Evolutionary conservation across 768 basidiomycete genomes (phyloP).

Genomic region (Serendipita sp.): DNA sequence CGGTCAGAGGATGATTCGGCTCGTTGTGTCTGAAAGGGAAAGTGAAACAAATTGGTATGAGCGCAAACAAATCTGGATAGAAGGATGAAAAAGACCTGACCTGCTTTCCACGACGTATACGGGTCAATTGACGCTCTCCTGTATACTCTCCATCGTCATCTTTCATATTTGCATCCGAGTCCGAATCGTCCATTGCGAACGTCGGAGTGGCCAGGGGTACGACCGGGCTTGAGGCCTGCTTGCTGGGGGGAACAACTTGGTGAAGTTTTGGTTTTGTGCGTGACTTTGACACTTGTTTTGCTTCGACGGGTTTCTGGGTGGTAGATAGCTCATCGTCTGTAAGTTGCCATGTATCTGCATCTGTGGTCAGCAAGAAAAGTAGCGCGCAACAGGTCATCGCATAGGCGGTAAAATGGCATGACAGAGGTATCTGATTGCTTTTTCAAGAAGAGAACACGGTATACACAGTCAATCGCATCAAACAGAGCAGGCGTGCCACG

Average conservation of each 20-base stretch:
- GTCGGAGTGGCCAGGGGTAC: background rate
- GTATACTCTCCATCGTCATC: slow-evolving; percentile 8
- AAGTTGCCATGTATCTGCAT: background rate
- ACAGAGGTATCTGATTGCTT: background rate
- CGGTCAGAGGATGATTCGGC: slow-evolving; percentile 24
- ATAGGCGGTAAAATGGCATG: background rate
- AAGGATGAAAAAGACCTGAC: slow-evolving; percentile 2
- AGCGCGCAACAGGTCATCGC: background rate
- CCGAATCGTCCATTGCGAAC: slow-evolving; percentile 5
- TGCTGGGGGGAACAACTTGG: background rate
- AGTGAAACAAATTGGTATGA: background rate
- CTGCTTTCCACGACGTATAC: slow-evolving; percentile 12
- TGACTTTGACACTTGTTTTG: background rate
- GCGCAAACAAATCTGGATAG: background rate
- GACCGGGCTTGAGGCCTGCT: background rate
- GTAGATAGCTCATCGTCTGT: background rate
- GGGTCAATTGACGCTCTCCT: slow-evolving; percentile 10
- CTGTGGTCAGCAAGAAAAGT: slow-evolving; percentile 6
- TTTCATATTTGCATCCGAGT: slow-evolving; percentile 9
- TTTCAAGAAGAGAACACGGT: slow-evolving; percentile 10
- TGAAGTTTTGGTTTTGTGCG: background rate
- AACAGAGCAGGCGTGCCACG: background rate
- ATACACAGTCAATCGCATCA: too few relatives aligned
- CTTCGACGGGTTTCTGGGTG: background rate
- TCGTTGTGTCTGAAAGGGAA: slow-evolving; percentile 10